Conservation (phyloP, 345 rosid species). For the Populus davidiana region DNA sequence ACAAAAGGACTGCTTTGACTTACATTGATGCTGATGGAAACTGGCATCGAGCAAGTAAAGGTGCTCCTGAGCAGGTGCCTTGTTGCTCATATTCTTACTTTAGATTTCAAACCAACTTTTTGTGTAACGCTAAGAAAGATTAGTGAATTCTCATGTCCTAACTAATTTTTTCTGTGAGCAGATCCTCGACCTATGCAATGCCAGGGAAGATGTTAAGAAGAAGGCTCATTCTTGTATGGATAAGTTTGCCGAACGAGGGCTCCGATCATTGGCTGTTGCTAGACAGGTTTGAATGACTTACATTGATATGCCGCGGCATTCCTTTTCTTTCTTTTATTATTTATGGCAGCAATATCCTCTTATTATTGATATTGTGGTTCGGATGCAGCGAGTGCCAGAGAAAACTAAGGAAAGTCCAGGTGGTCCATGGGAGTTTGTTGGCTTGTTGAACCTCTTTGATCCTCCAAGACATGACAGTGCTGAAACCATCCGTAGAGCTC, state of each 20-base stretch:
- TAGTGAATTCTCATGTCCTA: not conserved
- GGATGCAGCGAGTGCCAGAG: slow-evolving; percentile 26
- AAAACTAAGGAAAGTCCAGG: slow-evolving; percentile 27
- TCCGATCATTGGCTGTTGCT: slow-evolving; percentile 26
- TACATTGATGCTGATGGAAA: slow-evolving; percentile 46
- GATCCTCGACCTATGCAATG: slow-evolving; percentile 20
- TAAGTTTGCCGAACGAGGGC: slow-evolving; percentile 30
- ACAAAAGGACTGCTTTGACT: slow-evolving; percentile 60
- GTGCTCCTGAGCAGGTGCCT: slow-evolving; percentile 60
- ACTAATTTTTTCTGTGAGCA: not conserved
- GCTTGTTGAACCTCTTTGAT: slow-evolving; percentile 50
- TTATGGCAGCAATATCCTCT: not conserved
- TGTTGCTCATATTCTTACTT: not conserved
- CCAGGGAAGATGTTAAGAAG: slow-evolving; percentile 22
- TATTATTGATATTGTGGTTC: not conserved
- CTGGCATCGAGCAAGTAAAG: slow-evolving; percentile 64
- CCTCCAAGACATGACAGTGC: slow-evolving; percentile 67
- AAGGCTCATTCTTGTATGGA: slow-evolving; percentile 27
- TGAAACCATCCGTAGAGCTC: slow-evolving; percentile 52
- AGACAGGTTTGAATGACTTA: slow-evolving; percentile 22
- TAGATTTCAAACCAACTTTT: not conserved
- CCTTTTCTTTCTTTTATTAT: not conserved
- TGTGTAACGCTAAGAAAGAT: not conserved
- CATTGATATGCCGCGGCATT: not conserved
- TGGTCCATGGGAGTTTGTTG: slow-evolving; percentile 33